phyloP scores from a whole-genome alignment of 2,329 filamentous ascomycete species.

The Ophiostoma tasmaniense region DNA sequence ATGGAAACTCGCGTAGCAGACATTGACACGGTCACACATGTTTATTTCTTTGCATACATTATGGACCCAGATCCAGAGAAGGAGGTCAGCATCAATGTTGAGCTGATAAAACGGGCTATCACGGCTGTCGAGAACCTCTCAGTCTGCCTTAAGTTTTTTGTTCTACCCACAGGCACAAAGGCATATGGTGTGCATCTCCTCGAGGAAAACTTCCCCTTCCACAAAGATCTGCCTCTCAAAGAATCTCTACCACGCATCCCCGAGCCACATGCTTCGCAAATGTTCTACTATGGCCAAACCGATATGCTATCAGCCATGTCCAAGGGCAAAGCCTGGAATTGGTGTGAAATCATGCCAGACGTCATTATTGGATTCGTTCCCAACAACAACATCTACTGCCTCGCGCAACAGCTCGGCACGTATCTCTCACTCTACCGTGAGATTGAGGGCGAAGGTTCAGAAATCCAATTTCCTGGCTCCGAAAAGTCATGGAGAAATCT shows the following conservation, averaged over 20 bases:
- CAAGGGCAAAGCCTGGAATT: slow-evolving; percentile 34
- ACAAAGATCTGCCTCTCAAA: not conserved
- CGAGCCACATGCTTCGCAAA: slow-evolving; percentile 33
- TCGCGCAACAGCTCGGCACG: slow-evolving; percentile 33
- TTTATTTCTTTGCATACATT: slow-evolving; percentile 36
- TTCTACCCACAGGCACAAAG: slow-evolving; percentile 36
- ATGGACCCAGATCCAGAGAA: slow-evolving; percentile 29
- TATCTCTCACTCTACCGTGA: slow-evolving; percentile 31
- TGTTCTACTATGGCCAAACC: slow-evolving; percentile 40
- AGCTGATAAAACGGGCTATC: slow-evolving; percentile 32
- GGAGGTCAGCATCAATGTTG: slow-evolving; percentile 30
- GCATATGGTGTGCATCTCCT: slow-evolving; percentile 30
- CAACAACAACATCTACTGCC: slow-evolving; percentile 35
- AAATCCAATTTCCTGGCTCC: slow-evolving; percentile 32
- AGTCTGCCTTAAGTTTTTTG: slow-evolving; percentile 31
- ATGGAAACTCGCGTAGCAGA: slow-evolving; percentile 27
- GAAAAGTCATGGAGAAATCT: slow-evolving; percentile 30
- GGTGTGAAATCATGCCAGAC: slow-evolving; percentile 37
- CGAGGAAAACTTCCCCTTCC: not conserved
- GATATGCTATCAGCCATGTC: slow-evolving; percentile 31
- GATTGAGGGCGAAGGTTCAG: slow-evolving; percentile 31
- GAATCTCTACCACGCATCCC: slow-evolving; percentile 30
- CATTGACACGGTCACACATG: slow-evolving; percentile 33
- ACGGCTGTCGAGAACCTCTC: slow-evolving; percentile 31
- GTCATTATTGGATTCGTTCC: slow-evolving; percentile 37